A percentile compares a stretch with the other conserved stretches of the same genome.
These are phyloP conservation scores for Penicillium verrucosum DNA, from an alignment of 2,329 filamentous ascomycete genomes.

Conservation along the genomic window DNA sequence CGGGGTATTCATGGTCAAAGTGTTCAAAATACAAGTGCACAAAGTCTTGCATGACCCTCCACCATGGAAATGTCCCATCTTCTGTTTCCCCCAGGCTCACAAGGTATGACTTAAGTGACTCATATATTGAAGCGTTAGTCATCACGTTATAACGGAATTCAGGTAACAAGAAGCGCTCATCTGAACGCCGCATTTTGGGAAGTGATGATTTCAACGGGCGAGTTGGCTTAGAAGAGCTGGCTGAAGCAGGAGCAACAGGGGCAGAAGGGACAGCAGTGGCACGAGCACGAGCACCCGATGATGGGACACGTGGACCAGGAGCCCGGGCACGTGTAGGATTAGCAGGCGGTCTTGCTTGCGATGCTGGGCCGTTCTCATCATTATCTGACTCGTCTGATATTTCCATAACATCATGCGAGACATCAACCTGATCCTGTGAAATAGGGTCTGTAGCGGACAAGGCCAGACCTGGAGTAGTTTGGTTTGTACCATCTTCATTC, in stretches of 20 bases:
- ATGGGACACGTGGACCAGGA: neutral
- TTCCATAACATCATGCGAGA: neutral
- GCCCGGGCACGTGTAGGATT: neutral
- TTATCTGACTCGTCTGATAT: neutral
- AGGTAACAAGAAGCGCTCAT: neutral
- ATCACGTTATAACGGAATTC: neutral
- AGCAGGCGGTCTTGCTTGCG: neutral
- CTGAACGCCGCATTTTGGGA: neutral
- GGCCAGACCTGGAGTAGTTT: neutral
- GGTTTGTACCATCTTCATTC: neutral
- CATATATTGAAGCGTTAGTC: neutral
- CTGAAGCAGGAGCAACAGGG: neutral
- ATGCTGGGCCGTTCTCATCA: neutral
- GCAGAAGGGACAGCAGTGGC: neutral
- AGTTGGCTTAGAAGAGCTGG: neutral
- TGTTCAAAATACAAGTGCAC: constrained; percentile 3
- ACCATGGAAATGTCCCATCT: neutral
- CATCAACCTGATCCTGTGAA: neutral
- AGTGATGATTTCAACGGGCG: neutral
- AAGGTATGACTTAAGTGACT: neutral
- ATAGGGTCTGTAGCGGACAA: no score
- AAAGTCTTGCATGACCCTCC: neutral
- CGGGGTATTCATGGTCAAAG: neutral
- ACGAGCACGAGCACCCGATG: neutral
- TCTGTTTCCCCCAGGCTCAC: neutral